Evolutionary conservation across 768 basidiomycete species (phyloP).

Genomic region (Panus rudis): DNA sequence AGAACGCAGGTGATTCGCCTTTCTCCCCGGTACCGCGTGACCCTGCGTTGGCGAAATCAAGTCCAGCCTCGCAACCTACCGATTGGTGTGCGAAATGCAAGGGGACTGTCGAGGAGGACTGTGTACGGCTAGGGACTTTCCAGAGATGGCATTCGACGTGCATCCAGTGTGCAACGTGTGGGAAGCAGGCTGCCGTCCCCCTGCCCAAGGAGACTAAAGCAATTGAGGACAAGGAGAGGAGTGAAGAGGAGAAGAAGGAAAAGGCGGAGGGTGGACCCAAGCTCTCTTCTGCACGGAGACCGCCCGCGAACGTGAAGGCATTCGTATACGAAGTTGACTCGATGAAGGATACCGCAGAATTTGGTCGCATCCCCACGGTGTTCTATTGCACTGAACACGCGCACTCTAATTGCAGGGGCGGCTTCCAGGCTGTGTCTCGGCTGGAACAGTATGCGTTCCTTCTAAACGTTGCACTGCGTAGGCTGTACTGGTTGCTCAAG

Average conservation of each 20-base stretch:
- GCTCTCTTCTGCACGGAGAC: conserved; percentile 56
- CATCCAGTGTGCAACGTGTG: conserved; percentile 77
- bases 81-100: conserved; percentile 90
- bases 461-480: conserved; percentile 87
- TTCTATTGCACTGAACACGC: conserved; percentile 78
- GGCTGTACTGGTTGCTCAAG: conserved; percentile 81
- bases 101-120: conserved; percentile 94
- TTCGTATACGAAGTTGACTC: conserved; percentile 77
- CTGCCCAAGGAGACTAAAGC: conserved; percentile 48
- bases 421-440: conserved; percentile 88
- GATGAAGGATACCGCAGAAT: conserved; percentile 58
- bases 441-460: conserved; percentile 97
- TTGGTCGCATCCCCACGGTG: conserved; percentile 65
- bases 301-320: conserved; percentile 71
- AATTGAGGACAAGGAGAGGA: conserved; percentile 39
- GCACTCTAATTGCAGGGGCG: conserved; percentile 54
- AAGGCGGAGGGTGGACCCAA: conserved; percentile 42
- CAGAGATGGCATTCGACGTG: conserved; percentile 96
- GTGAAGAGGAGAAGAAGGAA: conserved; percentile 32
- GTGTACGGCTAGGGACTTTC: conserved; percentile 91
- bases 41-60: conserved; percentile 41
- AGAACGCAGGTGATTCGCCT: conserved; percentile 84
- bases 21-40: conserved; percentile 46
- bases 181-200: conserved; percentile 64
- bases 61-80: conserved; percentile 67